Base-by-base conservation (phyloP, 345 rosid species). In the Gossypium rotundifolium region DNA sequence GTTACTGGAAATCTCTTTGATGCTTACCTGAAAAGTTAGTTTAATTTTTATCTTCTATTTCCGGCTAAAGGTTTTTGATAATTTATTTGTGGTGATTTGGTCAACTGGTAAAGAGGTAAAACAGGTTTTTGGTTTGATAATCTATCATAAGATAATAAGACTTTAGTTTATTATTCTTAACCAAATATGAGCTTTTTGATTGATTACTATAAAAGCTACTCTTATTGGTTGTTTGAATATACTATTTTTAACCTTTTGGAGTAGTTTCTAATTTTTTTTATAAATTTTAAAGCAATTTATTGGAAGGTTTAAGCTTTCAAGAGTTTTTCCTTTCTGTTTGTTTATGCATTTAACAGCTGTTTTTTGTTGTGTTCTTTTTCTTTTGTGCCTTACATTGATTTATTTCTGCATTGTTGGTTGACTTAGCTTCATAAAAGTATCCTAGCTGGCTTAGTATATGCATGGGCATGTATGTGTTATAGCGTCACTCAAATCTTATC, bases 1-100 rank as follows among this genome's bases (percentile, higher is more conserved):
- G 89, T 94, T 63, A 90, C 97, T 67, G 97, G 96, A 75, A 94
- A 88, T 81, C 93, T 94, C 72, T 94, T 92, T 70, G 98, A 94
- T 79, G 96, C 97, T 13, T 94, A 86, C 83, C 79, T 94, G 62
- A 90, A 90, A 79, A 94, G 98, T 93, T 77, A 85, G 95, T 88
- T 16, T 46, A 46, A 9, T 60, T 33, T 23, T 62, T 17, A 48
- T 73, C 25, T 62, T 60, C 11, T 73, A 45, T 46, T 44, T n/a
- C 45, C 11, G 27, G 27, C 11, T 33, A 33, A 4, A 4, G 7
- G 40, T 1, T 48, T 73, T 14, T 59, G 1, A 7, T 20, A 33
- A 38, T 38, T 42, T 71, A 11, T 12, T 38, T 27, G 33, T 48
- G 22, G 22, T 27, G 53, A 11, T 49, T 16, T 49, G 61, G 12